These are phyloP conservation scores for Penicillium sp. DNA, from an alignment of 2,329 filamentous ascomycete species.

Conservation along the genomic window DNA sequence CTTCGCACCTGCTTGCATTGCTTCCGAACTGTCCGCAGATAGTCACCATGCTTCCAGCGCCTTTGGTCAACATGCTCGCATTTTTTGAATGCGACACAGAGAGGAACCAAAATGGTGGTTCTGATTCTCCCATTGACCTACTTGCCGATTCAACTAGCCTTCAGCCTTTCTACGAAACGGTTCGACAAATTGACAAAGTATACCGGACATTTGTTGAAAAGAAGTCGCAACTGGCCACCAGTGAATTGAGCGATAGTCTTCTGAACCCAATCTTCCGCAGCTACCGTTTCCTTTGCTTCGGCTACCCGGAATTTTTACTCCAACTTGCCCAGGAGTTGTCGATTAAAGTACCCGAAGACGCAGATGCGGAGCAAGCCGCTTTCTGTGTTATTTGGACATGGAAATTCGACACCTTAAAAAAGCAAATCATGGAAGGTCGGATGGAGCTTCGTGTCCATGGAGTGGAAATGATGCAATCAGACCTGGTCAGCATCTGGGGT, in stretches of 20 bases:
- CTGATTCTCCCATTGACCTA: slow-evolving; percentile 24
- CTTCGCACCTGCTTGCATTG: slow-evolving; percentile 28
- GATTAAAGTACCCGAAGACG: slow-evolving; percentile 34
- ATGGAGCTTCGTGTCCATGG: slow-evolving; percentile 87
- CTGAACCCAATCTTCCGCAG: slow-evolving; percentile 34
- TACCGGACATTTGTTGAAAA: slow-evolving; percentile 44
- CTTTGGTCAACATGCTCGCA: slow-evolving; percentile 28
- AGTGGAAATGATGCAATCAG: slow-evolving; percentile 69
- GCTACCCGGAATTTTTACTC: slow-evolving; percentile 33
- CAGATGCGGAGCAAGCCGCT: slow-evolving; percentile 29
- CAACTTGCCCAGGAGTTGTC: slow-evolving; percentile 40
- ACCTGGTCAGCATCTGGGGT: slow-evolving; percentile 68
- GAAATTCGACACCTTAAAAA: slow-evolving; percentile 67
- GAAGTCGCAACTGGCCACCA: slow-evolving; percentile 44
- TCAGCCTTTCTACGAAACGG: slow-evolving; percentile 29
- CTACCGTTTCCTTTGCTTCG: slow-evolving; percentile 34
- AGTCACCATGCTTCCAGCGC: slow-evolving; percentile 21
- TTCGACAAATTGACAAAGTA: slow-evolving; percentile 35
- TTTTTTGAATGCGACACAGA: slow-evolving; percentile 35
- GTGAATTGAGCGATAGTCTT: slow-evolving; percentile 43
- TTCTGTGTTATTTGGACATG: slow-evolving; percentile 54
- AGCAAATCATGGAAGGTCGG: slow-evolving; percentile 76
- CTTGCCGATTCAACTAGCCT: slow-evolving; percentile 19
- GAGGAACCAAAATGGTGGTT: slow-evolving; percentile 23
- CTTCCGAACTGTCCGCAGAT: slow-evolving; percentile 34